Evolutionary conservation across 495 filamentous ascomycete species (phyloP).

Genomic region (Penicillium samsonianum): DNA sequence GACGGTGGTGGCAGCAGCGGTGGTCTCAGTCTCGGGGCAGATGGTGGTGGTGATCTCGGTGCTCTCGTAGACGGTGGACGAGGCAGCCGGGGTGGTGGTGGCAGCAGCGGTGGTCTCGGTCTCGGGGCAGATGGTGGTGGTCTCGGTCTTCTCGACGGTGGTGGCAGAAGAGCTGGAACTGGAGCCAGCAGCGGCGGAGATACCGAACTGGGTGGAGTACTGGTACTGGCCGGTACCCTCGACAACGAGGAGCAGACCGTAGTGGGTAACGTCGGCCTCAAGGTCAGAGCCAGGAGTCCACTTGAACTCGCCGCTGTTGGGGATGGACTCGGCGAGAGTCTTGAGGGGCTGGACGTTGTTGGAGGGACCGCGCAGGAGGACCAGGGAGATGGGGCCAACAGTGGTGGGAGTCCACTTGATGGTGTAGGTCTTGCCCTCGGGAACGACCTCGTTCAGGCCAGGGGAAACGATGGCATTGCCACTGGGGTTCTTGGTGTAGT

Average conservation of each 20-base stretch:
- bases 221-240: slow-evolving; percentile 65
- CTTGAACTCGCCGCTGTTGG: slow-evolving; percentile 58
- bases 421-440: slow-evolving; percentile 55
- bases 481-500: slow-evolving; percentile 46
- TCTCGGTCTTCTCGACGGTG: slow-evolving; percentile 21
- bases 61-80: slow-evolving; percentile 27
- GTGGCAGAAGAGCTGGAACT: slow-evolving; percentile 14
- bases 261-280: slow-evolving; percentile 53
- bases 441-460: slow-evolving; percentile 52
- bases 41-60: slow-evolving; percentile 27
- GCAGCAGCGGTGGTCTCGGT: slow-evolving; percentile 12
- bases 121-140: slow-evolving; percentile 30
- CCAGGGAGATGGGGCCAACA: slow-evolving; percentile 54
- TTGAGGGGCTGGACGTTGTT: slow-evolving; percentile 55
- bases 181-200: slow-evolving; percentile 49
- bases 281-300: slow-evolving; percentile 58
- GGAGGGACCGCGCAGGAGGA: slow-evolving; percentile 63
- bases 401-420: slow-evolving; percentile 61
- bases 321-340: slow-evolving; percentile 56
- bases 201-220: slow-evolving; percentile 69
- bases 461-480: slow-evolving; percentile 62
- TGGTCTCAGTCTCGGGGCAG: slow-evolving; percentile 25
- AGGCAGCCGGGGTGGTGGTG: slow-evolving; percentile 10
- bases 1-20: slow-evolving; percentile 19
- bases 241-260: slow-evolving; percentile 66